Base-by-base conservation (phyloP, 78 protist genomes). In the Dictyostelium capitatum region DNA sequence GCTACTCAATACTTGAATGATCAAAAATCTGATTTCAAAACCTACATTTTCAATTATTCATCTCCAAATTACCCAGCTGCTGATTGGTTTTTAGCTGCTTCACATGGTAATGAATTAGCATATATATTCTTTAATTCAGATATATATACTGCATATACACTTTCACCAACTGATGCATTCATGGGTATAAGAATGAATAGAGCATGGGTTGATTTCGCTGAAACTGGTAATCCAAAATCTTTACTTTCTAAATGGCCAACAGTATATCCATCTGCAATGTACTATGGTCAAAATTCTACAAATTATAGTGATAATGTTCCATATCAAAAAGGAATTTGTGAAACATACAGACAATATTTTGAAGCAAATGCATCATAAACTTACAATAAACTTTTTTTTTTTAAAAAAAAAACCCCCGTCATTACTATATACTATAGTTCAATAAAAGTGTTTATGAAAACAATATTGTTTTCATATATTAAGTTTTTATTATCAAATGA, bases 31-130 rank as follows among this genome's bases (percentile, higher is more conserved):
- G 23, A 25, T 19, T 77, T 77, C 48, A 87, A 77, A 19, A 59
- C 50, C n/a, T 87, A 77, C 43, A 87, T 87, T 54, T 87, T 77
- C 37, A 77, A 87, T 70, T 87, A 87, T 67, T 64, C 84, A 0
- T 87, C 92, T 37, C 92, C 92, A 54, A 87, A 87, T 56, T 87
- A 77, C 70, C 92, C 92, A 74, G 74, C 92, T 0, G 12, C 17
- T 41, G 77, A 87, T 14, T 37, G 73, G 41, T 87, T 37, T 74
- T 64, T 77, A 54, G 92, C 92, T n/a, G 92, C 92, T 37, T 25
- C 69, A 20, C 92, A 87, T 25, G 92, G 92, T 62, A 87, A 74
- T 12, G 92, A 87, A 32, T 41, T 87, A 1, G 78, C 83, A 20
- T 87, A 77, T 54, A 20, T 87, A 17, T 87, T 87, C 69, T 59